phyloP scores from a whole-genome alignment of 2,329 filamentous ascomycete species.

The Hirsutella minnesotensis region DNA sequence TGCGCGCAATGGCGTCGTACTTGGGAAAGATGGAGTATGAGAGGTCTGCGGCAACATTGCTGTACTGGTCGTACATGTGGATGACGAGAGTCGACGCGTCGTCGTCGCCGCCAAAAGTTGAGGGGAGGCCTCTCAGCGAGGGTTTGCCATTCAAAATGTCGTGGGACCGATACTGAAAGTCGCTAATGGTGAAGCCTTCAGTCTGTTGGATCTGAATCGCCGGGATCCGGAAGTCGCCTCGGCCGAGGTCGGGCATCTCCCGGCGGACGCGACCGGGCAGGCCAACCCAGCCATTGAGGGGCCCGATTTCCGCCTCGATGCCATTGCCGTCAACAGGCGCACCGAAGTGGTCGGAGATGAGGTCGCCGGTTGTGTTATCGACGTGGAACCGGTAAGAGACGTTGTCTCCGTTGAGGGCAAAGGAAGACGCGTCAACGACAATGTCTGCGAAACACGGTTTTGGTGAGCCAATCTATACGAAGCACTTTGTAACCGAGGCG shows the following conservation, averaged over 20 bases:
- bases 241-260: slow-evolving; percentile 52
- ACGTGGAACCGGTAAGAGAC: slow-evolving; percentile 55
- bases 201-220: slow-evolving; percentile 49
- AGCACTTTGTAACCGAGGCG: no score
- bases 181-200: slow-evolving; percentile 45
- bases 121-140: slow-evolving; percentile 40
- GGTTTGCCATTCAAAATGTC: slow-evolving; percentile 45
- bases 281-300: slow-evolving; percentile 39
- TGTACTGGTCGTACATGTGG: slow-evolving; percentile 45
- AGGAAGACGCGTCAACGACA: slow-evolving; percentile 40
- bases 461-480: no score
- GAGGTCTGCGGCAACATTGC: slow-evolving; percentile 43
- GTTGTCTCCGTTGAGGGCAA: slow-evolving; percentile 42
- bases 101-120: slow-evolving; percentile 42
- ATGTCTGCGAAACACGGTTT: slow-evolving; percentile 26
- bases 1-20: slow-evolving; percentile 49
- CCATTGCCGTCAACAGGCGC: slow-evolving; percentile 38
- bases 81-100: slow-evolving; percentile 49
- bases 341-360: slow-evolving; percentile 51
- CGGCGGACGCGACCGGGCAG: slow-evolving; percentile 38
- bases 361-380: slow-evolving; percentile 40
- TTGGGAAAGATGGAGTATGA: slow-evolving; percentile 52
- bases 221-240: slow-evolving; percentile 50
- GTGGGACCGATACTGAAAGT: slow-evolving; percentile 46
- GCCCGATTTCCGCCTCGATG: slow-evolving; percentile 24